Conservation (phyloP, 1,139 yeast species). For the Candida buenavistaensis region DNA sequence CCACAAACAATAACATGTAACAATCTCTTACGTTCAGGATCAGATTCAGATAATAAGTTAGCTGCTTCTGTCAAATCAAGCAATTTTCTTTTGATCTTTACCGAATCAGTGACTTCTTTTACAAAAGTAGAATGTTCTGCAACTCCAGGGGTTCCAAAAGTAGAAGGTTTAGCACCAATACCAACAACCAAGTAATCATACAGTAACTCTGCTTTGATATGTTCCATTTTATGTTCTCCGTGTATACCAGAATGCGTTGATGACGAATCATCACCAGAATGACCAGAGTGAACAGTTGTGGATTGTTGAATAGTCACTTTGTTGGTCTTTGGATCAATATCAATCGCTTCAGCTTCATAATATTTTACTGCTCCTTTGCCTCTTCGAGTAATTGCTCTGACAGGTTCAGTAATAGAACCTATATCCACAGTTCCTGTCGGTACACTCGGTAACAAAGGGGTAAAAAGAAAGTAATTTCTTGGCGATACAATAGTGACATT, state of each 20-base stretch:
- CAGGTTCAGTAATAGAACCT: slow-evolving; percentile 86
- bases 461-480: slow-evolving; percentile 88
- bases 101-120: slow-evolving; percentile 83
- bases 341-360: slow-evolving; percentile 87
- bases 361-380: slow-evolving; percentile 76
- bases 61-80: slow-evolving; percentile 84
- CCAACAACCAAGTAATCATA: slow-evolving; percentile 85
- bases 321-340: slow-evolving; percentile 58
- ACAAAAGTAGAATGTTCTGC: slow-evolving; percentile 80
- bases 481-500: slow-evolving; percentile 89
- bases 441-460: slow-evolving; percentile 88
- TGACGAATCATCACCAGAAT: slow-evolving; percentile 50
- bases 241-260: slow-evolving; percentile 26
- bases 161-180: slow-evolving; percentile 89
- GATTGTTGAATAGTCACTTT: slow-evolving; percentile 27
- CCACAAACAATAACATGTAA: slow-evolving; percentile 86
- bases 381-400: slow-evolving; percentile 65
- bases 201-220: slow-evolving; percentile 46
- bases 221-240: slow-evolving; percentile 45
- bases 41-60: slow-evolving; percentile 66
- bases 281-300: slow-evolving; percentile 51
- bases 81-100: slow-evolving; percentile 68
- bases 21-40: slow-evolving; percentile 75
- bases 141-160: slow-evolving; percentile 92
- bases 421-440: slow-evolving; percentile 91